Conservation (phyloP, 345 rosid genomes). For the Eucalyptus curtisii region DNA sequence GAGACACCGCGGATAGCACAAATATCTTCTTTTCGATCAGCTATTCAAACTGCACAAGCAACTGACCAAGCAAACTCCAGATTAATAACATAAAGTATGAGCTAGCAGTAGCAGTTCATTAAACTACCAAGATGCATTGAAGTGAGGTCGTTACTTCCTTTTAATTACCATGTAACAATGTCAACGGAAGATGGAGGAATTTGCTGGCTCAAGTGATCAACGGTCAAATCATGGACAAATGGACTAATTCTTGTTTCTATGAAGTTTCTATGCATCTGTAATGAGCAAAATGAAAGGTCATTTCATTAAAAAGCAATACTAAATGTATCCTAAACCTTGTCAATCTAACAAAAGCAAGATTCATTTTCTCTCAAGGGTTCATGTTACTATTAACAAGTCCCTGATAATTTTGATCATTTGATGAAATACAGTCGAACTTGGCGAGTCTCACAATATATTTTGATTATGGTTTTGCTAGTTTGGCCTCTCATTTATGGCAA, state of each 20-base stretch:
- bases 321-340: not conserved
- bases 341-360: not conserved
- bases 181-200: slow-evolving; percentile 70
- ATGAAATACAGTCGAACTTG: not conserved
- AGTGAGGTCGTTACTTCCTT: not conserved
- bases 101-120: not conserved
- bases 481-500: not conserved
- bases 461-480: not conserved
- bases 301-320: not conserved
- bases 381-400: not conserved
- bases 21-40: slow-evolving; percentile 58
- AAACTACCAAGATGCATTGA: not conserved
- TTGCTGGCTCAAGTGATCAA: slow-evolving; percentile 53
- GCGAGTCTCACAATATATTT: not conserved
- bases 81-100: not conserved
- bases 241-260: slow-evolving; percentile 37
- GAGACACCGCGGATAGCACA: slow-evolving; percentile 79
- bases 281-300: not conserved
- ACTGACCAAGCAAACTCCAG: not conserved
- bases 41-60: not conserved
- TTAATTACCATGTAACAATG: slow-evolving; percentile 49
- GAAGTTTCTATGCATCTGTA: slow-evolving; percentile 74
- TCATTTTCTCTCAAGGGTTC: not conserved
- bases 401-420: not conserved
- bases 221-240: slow-evolving; percentile 63